These are phyloP conservation scores for Gonapodya prolifera DNA, from an alignment of 192 early-diverging fungal species.

Conservation along the genomic window DNA sequence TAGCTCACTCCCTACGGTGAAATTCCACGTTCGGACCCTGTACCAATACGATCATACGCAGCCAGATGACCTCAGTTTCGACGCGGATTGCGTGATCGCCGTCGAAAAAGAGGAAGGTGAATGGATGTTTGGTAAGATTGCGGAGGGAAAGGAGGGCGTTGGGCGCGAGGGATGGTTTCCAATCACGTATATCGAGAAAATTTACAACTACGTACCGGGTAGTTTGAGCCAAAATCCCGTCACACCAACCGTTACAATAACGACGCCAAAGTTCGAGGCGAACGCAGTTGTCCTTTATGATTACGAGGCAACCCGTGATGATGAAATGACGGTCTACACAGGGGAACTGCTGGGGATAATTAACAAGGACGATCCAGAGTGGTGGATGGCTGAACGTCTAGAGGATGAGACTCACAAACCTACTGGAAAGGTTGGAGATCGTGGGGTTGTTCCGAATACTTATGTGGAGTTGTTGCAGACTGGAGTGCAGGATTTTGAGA, in stretches of 20 bases:
- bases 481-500: neutral
- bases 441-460: constrained; percentile 32
- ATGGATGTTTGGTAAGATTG: constrained; percentile 49
- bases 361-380: constrained; percentile 23
- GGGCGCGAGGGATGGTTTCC: constrained; percentile 45
- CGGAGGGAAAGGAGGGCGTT: constrained; percentile 14
- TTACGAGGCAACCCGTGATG: constrained; percentile 20
- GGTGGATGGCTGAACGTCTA: constrained; percentile 17
- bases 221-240: neutral
- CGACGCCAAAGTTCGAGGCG: constrained; percentile 5
- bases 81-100: constrained; percentile 30
- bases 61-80: constrained; percentile 39
- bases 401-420: constrained; percentile 13
- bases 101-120: constrained; percentile 52
- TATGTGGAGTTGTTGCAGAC: constrained; percentile 18
- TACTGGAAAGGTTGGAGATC: constrained; percentile 14
- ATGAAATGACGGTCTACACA: constrained; percentile 25
- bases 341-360: constrained; percentile 25
- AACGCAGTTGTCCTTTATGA: constrained; percentile 24
- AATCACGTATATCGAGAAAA: constrained; percentile 33
- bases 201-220: constrained; percentile 10
- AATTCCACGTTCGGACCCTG: constrained; percentile 4
- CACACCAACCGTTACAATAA: neutral
- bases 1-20: neutral
- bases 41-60: constrained; percentile 33